These are phyloP conservation scores for Scedosporium boydii DNA, from an alignment of 2,329 filamentous ascomycete species.

Conservation along the genomic window DNA sequence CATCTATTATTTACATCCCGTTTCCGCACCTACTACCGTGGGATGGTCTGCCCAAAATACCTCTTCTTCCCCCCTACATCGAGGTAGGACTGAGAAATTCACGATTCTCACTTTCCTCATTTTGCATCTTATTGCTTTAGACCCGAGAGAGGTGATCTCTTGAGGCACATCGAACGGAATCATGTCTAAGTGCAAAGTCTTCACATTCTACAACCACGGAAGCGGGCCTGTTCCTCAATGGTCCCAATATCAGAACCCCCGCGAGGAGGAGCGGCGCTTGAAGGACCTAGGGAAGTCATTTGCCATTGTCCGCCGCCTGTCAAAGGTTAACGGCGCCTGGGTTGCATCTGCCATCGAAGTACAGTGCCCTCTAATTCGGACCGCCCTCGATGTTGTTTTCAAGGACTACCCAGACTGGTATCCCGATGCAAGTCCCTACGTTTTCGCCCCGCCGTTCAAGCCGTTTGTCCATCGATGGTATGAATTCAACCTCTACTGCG, in stretches of 20 bases:
- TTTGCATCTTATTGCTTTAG: no score
- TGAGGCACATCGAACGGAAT: no score
- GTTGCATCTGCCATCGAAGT: neutral
- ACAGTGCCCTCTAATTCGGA: neutral
- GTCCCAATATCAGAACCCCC: neutral
- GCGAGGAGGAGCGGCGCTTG: neutral
- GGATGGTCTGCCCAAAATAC: no score
- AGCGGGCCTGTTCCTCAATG: neutral
- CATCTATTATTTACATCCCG: no score
- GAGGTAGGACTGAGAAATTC: no score
- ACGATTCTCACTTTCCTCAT: no score
- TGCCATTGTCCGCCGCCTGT: neutral
- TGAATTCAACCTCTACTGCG: neutral
- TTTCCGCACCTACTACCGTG: no score
- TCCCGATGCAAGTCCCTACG: neutral
- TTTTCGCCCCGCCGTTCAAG: neutral
- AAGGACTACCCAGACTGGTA: neutral
- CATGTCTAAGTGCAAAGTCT: neutral
- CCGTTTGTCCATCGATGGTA: neutral
- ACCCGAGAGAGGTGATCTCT: no score
- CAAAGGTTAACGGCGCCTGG: neutral
- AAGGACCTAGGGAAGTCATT: neutral
- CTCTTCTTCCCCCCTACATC: no score
- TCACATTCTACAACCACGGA: neutral
- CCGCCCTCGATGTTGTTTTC: neutral